phyloP scores from a whole-genome alignment of 306 rosid species.

The Heteromeles arbutifolia region DNA sequence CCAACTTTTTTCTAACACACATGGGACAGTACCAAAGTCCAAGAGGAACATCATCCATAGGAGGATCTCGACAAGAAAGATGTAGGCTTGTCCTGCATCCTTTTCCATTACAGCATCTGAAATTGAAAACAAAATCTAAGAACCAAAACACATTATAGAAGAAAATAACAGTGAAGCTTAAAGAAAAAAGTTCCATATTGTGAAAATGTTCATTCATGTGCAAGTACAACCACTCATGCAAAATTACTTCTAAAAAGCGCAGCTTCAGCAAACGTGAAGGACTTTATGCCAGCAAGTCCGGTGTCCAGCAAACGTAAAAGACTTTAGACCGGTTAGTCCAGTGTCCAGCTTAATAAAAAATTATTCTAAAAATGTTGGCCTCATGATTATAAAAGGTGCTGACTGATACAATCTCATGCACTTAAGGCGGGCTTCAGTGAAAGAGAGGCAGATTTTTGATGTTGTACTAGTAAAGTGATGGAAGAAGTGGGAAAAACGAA shows the following conservation, averaged over 20 bases:
- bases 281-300: background rate
- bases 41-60: slow-evolving; percentile 41
- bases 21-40: slow-evolving; percentile 63
- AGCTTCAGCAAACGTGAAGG: background rate
- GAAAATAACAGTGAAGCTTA: slow-evolving; percentile 4
- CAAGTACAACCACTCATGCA: background rate
- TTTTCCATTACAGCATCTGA: slow-evolving; percentile 65
- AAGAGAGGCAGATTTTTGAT: background rate
- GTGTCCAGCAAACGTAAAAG: background rate
- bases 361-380: background rate
- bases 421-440: background rate
- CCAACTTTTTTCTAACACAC: slow-evolving; percentile 55
- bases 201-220: background rate
- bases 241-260: background rate
- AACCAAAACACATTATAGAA: background rate
- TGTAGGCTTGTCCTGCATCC: slow-evolving; percentile 57
- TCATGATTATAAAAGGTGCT: background rate
- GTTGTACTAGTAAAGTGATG: background rate
- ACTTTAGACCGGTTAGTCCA: too few relatives aligned
- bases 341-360: background rate
- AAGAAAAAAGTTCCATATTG: background rate
- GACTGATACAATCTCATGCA: background rate
- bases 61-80: slow-evolving; percentile 65
- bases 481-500: background rate
- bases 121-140: slow-evolving; percentile 6